A percentile compares a stretch with the other conserved stretches of the same genome.
These are phyloP conservation scores for Thyridium curvatum DNA, from an alignment of 2,329 filamentous ascomycete species.

Conservation along the genomic window DNA sequence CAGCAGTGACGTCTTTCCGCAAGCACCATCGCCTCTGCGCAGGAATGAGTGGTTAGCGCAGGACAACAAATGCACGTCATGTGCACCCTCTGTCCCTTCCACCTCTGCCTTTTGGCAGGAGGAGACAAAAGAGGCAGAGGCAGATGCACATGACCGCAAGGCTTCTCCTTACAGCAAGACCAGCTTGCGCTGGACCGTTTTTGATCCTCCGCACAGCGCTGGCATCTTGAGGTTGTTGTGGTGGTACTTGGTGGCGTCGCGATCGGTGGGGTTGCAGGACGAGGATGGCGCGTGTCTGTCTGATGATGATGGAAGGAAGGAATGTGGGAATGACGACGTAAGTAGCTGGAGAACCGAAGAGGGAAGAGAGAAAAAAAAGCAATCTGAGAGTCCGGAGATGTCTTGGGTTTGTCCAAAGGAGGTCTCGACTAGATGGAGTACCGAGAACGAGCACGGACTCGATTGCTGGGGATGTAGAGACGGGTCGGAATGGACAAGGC, in stretches of 20 bases:
- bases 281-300: too few species aligned
- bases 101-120: slow-evolving; percentile 4
- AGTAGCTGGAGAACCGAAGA: too few species aligned
- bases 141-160: slow-evolving; percentile 14
- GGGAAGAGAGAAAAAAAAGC: too few species aligned
- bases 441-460: too few species aligned
- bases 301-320: too few species aligned
- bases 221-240: slow-evolving; percentile 22
- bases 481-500: too few species aligned
- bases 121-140: slow-evolving; percentile 2
- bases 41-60: slow-evolving; percentile 4
- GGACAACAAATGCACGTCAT: slow-evolving; percentile 4
- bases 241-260: not conserved
- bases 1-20: slow-evolving; percentile 91
- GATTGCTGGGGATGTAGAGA: too few species aligned
- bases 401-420: too few species aligned
- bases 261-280: not conserved
- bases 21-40: slow-evolving; percentile 83
- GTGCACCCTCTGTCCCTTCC: not conserved
- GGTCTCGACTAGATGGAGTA: too few species aligned
- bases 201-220: slow-evolving; percentile 62
- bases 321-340: too few species aligned
- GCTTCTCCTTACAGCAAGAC: slow-evolving; percentile 84
- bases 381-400: too few species aligned
- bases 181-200: slow-evolving; percentile 93